Base-by-base conservation (phyloP, 2,329 filamentous ascomycete species). In the Emmonsiellopsis sp. region DNA sequence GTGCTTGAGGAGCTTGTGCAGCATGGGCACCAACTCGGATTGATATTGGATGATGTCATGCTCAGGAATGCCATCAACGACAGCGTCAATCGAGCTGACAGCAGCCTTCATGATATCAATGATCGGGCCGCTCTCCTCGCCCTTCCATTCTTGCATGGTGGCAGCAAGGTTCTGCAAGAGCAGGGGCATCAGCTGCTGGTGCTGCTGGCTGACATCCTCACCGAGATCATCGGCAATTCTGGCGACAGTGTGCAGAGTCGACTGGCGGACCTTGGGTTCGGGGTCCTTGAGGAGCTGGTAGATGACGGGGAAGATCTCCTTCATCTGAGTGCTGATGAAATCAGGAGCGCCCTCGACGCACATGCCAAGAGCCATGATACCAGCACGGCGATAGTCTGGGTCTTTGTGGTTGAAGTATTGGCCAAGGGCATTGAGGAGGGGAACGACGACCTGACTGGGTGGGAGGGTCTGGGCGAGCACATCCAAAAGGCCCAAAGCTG, bases 321-420 rank as follows among this genome's bases (percentile, higher is more conserved):
- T 80, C 57, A 97, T 82, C 72, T 98, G 93, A 17, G 91, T 95
- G 58, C 88, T 89, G 65, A 97, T 90, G 72, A 97, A 98, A 70
- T 98, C 93, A 13, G 93, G 93, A 33, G 93, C 92, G 62, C 93
- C 93, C 76, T 97, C 93, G 51, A 95, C 92, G 62, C 88, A 92
- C 76, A 92, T 94, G 55, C 92, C 92, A 5, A 98, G 81, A 48
- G 92, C 86, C 57, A 97, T 79, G 66, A 97, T 93, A 71, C 88
- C 91, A 52, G 92, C 91, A 71, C 92, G 87, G 56, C 92, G 85
- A 74, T 87, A 86, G 62, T 88, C 84, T 37, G 90, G 80, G 64
- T 94, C 81, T 55, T 79, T 72, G 65, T 83, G 85, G 61, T 80
- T 80, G 61, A 92, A 88, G 66, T 93, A 96, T 61, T 82, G 81